phyloP scores from a whole-genome alignment of 495 filamentous ascomycete species.

The Xylaria telfairii region DNA sequence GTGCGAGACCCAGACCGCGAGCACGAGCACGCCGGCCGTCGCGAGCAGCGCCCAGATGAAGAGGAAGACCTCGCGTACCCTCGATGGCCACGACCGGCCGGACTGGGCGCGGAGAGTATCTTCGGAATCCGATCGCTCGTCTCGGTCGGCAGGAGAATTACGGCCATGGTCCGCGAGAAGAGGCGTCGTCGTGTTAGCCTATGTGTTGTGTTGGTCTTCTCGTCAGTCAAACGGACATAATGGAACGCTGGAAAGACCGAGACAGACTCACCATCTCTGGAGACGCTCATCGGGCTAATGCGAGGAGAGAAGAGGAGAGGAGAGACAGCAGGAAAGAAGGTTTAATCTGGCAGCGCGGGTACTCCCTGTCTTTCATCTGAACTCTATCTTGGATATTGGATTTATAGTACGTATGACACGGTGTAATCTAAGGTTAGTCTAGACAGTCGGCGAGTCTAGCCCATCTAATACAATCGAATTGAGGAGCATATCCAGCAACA shows the following conservation, averaged over 20 bases:
- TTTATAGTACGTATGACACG: background rate
- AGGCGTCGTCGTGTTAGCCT: slow-evolving; percentile 37
- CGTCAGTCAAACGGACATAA: background rate
- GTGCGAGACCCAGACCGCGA: slow-evolving; percentile 77
- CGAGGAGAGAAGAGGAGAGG: background rate
- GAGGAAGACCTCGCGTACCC: slow-evolving; percentile 65
- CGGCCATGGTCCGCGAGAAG: slow-evolving; percentile 31
- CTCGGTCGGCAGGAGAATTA: slow-evolving; percentile 19
- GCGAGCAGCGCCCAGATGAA: slow-evolving; percentile 91
- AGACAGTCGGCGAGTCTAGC: background rate
- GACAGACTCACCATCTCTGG: slow-evolving; percentile 1
- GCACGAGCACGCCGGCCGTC: slow-evolving; percentile 75
- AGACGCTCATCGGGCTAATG: background rate
- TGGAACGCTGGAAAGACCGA: background rate
- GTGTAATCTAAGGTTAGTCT: background rate
- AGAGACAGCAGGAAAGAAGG: background rate
- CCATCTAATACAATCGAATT: background rate
- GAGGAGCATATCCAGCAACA: slow-evolving; percentile 5
- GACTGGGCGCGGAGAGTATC: slow-evolving; percentile 32
- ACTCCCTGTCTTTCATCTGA: slow-evolving; percentile 4
- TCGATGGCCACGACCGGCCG: slow-evolving; percentile 33
- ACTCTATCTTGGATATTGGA: background rate
- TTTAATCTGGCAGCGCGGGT: background rate
- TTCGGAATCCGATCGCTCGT: slow-evolving; percentile 27
- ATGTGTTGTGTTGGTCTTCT: background rate